phyloP scores from a whole-genome alignment of 2,329 filamentous ascomycete species.

The Stemphylium beticola region DNA sequence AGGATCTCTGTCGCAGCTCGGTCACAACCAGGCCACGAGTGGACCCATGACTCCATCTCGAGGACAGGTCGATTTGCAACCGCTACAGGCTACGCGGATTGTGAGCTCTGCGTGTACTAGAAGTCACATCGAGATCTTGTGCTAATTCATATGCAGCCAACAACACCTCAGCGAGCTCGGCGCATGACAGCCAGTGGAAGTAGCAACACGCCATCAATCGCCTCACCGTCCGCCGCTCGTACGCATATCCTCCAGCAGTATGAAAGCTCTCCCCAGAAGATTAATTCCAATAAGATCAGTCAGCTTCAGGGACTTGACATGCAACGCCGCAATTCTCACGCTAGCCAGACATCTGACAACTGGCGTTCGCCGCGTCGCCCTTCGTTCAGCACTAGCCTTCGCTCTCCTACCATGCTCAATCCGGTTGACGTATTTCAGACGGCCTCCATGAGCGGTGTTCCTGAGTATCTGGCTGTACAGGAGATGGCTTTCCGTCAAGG shows the following conservation, averaged over 20 bases:
- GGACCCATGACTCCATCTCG: background rate
- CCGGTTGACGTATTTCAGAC: background rate
- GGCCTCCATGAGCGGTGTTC: constrained; percentile 21
- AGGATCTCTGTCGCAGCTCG: constrained; percentile 15
- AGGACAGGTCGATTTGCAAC: constrained; percentile 1
- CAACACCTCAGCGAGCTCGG: constrained; percentile 10
- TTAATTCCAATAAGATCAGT: background rate
- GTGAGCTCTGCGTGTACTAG: constrained; percentile 10
- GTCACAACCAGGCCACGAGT: background rate
- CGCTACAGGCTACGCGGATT: constrained; percentile 6
- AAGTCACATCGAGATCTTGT: background rate
- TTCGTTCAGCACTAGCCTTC: constrained; percentile 7
- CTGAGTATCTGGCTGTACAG: constrained; percentile 28
- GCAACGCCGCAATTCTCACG: constrained; percentile 7
- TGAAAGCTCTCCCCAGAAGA: constrained; percentile 11
- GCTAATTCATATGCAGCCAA: constrained; percentile 2
- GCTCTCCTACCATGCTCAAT: constrained; percentile 4
- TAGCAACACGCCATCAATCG: background rate
- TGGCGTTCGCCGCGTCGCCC: constrained; percentile 4
- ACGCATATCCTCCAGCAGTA: background rate
- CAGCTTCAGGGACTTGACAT: background rate
- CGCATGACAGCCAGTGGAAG: background rate
- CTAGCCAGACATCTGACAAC: constrained; percentile 5
- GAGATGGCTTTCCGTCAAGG: constrained; percentile 36
- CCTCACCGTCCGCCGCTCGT: background rate